Conservation (phyloP, 768 basidiomycete species). For the Butyriboletus loyo region DNA sequence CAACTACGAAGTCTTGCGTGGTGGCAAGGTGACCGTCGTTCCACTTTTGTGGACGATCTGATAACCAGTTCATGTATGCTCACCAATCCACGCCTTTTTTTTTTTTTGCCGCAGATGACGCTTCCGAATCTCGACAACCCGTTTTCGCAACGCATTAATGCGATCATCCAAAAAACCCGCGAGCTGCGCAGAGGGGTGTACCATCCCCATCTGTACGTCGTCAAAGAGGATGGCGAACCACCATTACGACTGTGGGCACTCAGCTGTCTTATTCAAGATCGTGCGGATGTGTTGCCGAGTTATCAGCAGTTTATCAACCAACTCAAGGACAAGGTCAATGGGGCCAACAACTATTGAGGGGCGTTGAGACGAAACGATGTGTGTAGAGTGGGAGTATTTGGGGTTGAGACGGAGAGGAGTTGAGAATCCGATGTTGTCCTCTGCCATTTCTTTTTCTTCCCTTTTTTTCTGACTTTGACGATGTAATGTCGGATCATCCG, state of each 20-base stretch:
- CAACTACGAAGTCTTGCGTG: slow-evolving; percentile 82
- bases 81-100: neutral
- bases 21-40: slow-evolving; percentile 71
- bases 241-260: slow-evolving; percentile 94
- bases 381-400: neutral
- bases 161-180: slow-evolving; percentile 89
- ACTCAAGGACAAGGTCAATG: slow-evolving; percentile 76
- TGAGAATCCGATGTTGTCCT: neutral
- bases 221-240: slow-evolving; percentile 98
- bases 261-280: slow-evolving; percentile 91
- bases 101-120: slow-evolving; percentile 62
- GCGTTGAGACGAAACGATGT: neutral
- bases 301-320: slow-evolving; percentile 93
- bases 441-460: neutral
- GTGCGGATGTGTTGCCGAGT: slow-evolving; percentile 90
- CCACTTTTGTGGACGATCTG: neutral
- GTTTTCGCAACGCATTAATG: slow-evolving; percentile 94
- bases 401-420: neutral
- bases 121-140: slow-evolving; percentile 89
- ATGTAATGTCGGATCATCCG: neutral
- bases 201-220: slow-evolving; percentile 90
- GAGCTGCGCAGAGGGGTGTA: slow-evolving; percentile 93
- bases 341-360: slow-evolving; percentile 32
- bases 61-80: neutral
- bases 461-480: neutral